A percentile compares a stretch with the other conserved stretches of the same genome.
These are phyloP conservation scores for Penicillium cinerascens DNA, from an alignment of 495 filamentous ascomycete genomes.

Conservation along the genomic window DNA sequence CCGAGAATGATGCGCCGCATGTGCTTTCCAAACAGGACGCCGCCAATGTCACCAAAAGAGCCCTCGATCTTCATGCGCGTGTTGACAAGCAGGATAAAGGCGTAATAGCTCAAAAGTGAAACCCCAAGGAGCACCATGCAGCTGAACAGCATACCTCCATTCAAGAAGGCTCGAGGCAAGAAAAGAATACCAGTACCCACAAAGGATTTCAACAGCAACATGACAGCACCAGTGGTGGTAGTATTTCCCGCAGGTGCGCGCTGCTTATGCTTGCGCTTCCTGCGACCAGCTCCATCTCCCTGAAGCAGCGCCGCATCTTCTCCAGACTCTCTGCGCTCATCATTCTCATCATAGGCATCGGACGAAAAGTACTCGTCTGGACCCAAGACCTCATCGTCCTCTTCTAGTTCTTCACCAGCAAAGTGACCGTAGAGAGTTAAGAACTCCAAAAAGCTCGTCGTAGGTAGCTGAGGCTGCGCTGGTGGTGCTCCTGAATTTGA, in stretches of 20 bases:
- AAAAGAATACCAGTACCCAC: conserved; percentile 98
- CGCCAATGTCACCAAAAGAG: conserved; percentile 96
- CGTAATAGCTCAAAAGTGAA: conserved; percentile 86
- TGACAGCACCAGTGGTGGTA: conserved; percentile 65
- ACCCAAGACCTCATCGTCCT: conserved; percentile 83
- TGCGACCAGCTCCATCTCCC: conserved; percentile 58
- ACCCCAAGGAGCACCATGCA: conserved; percentile 82
- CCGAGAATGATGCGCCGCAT: conserved; percentile 82
- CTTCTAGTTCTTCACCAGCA: conserved; percentile 91
- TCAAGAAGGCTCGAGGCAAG: conserved; percentile 86
- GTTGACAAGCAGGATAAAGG: conserved; percentile 87
- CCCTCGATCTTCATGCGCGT: conserved; percentile 79
- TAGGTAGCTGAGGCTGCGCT: conserved; percentile 62
- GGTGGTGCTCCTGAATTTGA: conserved; percentile 30
- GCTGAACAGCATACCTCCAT: conserved; percentile 96
- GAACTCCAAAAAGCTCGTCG: conserved; percentile 92
- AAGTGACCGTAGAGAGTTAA: conserved; percentile 94
- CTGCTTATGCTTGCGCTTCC: conserved; percentile 65
- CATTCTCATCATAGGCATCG: conserved; percentile 54
- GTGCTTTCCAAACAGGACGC: conserved; percentile 82
- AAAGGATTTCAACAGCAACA: conserved; percentile 92
- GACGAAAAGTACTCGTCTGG: conserved; percentile 84
- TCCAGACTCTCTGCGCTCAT: conserved; percentile 67
- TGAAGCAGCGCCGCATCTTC: conserved; percentile 80
- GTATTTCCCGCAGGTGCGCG: conserved; percentile 68